Percentiles rank a stretch among this genome's conserved stretches.
Evolutionary conservation across 78 protist genomes (phyloP).

Genomic region (Chrysochromulina tobinii): DNA sequence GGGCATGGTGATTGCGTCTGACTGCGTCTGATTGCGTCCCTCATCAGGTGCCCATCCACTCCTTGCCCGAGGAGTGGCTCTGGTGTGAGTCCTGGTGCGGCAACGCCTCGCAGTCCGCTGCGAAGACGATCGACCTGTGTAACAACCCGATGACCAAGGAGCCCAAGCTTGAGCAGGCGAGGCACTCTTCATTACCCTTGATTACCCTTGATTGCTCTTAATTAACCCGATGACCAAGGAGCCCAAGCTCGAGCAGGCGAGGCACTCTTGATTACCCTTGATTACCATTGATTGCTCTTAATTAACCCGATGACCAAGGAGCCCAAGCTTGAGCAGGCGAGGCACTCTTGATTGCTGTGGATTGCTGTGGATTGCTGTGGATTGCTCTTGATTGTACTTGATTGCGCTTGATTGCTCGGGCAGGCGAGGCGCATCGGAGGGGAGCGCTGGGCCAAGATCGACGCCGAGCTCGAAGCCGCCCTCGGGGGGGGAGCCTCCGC

Average conservation of each 20-base stretch:
- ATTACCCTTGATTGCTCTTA: no score
- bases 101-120: slow-evolving; percentile 53
- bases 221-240: no score
- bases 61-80: slow-evolving; percentile 97
- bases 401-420: no score
- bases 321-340: slow-evolving; percentile 62
- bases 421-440: slow-evolving; percentile 54
- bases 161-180: slow-evolving; percentile 88
- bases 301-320: slow-evolving; percentile 96
- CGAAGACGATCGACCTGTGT: slow-evolving; percentile 98
- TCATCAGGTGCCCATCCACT: slow-evolving; percentile 72
- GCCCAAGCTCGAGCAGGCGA: no score
- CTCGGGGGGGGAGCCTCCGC: no score
- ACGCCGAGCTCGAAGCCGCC: neutral
- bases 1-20: neutral
- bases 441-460: slow-evolving; percentile 20
- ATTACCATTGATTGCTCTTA: no score
- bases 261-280: no score
- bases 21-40: neutral
- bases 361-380: neutral
- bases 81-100: slow-evolving; percentile 97
- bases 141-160: slow-evolving; percentile 97
- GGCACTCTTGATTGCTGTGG: neutral
- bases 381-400: no score
- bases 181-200: no score